Percentiles rank a stretch among this genome's conserved stretches.
Conservation (phyloP, 495 filamentous ascomycete species). For the Neurospora sp. region DNA sequence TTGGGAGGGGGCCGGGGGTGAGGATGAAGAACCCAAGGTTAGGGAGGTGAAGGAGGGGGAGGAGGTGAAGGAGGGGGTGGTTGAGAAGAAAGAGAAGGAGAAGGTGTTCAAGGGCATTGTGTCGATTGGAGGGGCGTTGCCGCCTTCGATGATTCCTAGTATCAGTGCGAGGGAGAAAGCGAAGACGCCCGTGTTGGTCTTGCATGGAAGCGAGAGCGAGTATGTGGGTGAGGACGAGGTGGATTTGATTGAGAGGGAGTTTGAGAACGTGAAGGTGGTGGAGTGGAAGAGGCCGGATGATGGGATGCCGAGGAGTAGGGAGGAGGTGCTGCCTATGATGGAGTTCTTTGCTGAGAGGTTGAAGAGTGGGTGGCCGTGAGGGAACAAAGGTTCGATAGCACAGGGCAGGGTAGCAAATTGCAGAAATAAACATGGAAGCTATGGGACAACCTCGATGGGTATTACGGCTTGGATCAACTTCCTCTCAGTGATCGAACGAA, state of each 20-base stretch:
- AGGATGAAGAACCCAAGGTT: conserved; percentile 9
- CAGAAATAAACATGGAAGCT: too few species aligned
- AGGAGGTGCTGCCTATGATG: conserved; percentile 92
- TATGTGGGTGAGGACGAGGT: conserved; percentile 54
- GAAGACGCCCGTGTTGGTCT: conserved; percentile 64
- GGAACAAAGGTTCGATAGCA: not conserved
- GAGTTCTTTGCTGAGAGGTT: conserved; percentile 76
- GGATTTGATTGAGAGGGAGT: conserved; percentile 51
- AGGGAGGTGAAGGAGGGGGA: not conserved
- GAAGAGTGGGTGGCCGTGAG: conserved; percentile 10
- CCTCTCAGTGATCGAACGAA: too few species aligned
- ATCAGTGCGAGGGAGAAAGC: conserved; percentile 37
- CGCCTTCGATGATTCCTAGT: conserved; percentile 39
- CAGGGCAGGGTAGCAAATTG: too few species aligned
- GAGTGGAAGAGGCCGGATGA: conserved; percentile 67
- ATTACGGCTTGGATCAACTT: too few species aligned
- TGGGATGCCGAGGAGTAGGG: conserved; percentile 69
- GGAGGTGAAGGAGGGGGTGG: not conserved
- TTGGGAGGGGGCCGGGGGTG: conserved; percentile 16
- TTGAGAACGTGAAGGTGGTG: conserved; percentile 61
- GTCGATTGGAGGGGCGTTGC: conserved; percentile 65
- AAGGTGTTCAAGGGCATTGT: conserved; percentile 51
- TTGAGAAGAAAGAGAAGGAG: not conserved
- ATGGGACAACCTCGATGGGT: too few species aligned
- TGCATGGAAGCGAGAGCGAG: conserved; percentile 53